phyloP scores from a whole-genome alignment of 306 rosid species.

The Medicago ruthenica region DNA sequence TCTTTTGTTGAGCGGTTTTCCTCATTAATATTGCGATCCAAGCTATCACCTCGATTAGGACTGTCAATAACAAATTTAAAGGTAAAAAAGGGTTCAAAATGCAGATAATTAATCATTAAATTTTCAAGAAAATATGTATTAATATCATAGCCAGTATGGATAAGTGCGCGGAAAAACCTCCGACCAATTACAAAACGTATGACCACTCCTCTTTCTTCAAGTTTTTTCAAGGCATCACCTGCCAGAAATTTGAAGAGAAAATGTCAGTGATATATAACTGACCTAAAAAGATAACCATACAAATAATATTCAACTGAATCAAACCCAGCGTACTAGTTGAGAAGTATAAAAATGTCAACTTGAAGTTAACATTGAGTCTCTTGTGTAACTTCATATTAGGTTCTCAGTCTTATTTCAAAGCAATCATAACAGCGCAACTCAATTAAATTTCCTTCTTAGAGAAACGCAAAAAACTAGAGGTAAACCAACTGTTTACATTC shows the following conservation, averaged over 20 bases:
- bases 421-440: slow-evolving; percentile 1
- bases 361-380: background rate
- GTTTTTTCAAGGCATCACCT: slow-evolving; percentile 93
- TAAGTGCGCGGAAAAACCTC: slow-evolving; percentile 76
- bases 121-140: slow-evolving; percentile 32
- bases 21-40: slow-evolving; percentile 87
- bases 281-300: slow-evolving; percentile 25
- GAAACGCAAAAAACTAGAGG: slow-evolving; percentile 25
- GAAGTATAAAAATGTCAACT: slow-evolving; percentile 30
- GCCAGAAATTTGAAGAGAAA: slow-evolving; percentile 39
- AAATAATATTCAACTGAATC: slow-evolving; percentile 31
- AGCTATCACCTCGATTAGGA: slow-evolving; percentile 93
- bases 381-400: slow-evolving; percentile 1
- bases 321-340: slow-evolving; percentile 10
- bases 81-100: slow-evolving; percentile 35
- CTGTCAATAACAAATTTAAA: slow-evolving; percentile 58
- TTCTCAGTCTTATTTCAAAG: slow-evolving; percentile 7
- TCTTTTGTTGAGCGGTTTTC: slow-evolving; percentile 81
- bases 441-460: slow-evolving; percentile 18
- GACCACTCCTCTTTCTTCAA: slow-evolving; percentile 93
- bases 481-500: slow-evolving; percentile 11
- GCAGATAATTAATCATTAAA: slow-evolving; percentile 25
- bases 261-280: slow-evolving; percentile 14
- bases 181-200: slow-evolving; percentile 95
- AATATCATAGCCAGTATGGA: slow-evolving; percentile 38